Evolutionary conservation across 805 yeast species (phyloP).

Genomic region (Huiozyma naganishii): DNA sequence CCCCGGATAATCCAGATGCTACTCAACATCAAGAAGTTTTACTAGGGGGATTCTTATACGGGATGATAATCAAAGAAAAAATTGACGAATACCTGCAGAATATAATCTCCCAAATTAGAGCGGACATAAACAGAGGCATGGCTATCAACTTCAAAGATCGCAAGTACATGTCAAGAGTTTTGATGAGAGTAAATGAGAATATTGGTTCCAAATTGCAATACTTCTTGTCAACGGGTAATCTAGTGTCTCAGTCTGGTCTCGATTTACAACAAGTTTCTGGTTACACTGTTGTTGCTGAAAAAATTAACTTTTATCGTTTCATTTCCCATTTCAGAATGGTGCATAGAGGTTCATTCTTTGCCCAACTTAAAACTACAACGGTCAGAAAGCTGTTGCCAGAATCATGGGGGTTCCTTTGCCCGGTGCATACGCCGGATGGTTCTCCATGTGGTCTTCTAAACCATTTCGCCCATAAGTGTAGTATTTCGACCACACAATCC

Average conservation of each 20-base stretch:
- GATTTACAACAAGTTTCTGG: conserved; percentile 98
- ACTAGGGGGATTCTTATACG: conserved; percentile 90
- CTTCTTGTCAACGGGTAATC: conserved; percentile 91
- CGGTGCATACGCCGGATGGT: conserved; percentile 99
- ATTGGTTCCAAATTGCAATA: conserved; percentile 92
- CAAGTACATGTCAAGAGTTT: conserved; percentile 71
- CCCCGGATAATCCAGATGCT: conserved; percentile 98
- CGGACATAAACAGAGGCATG: conserved; percentile 69
- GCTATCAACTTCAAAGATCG: conserved; percentile 77
- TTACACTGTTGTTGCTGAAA: conserved; percentile 96
- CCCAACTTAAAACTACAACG: conserved; percentile 93
- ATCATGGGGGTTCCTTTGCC: conserved; percentile 98
- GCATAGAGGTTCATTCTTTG: conserved; percentile 98
- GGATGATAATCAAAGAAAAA: conserved; percentile 94
- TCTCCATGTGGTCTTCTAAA: conserved; percentile 97
- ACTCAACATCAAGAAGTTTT: conserved; percentile 96
- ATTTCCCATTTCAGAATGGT: conserved; percentile 99
- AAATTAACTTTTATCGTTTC: conserved; percentile 93
- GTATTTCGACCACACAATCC: conserved; percentile 62
- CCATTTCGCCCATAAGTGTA: conserved; percentile 93
- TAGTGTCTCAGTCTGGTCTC: conserved; percentile 92
- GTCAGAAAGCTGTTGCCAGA: conserved; percentile 94
- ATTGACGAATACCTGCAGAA: conserved; percentile 81
- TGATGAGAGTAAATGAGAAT: conserved; percentile 75
- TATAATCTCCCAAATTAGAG: conserved; percentile 61